These are phyloP conservation scores for Aspergillus brasiliensis DNA, from an alignment of 2,329 filamentous ascomycete genomes.

Conservation along the genomic window DNA sequence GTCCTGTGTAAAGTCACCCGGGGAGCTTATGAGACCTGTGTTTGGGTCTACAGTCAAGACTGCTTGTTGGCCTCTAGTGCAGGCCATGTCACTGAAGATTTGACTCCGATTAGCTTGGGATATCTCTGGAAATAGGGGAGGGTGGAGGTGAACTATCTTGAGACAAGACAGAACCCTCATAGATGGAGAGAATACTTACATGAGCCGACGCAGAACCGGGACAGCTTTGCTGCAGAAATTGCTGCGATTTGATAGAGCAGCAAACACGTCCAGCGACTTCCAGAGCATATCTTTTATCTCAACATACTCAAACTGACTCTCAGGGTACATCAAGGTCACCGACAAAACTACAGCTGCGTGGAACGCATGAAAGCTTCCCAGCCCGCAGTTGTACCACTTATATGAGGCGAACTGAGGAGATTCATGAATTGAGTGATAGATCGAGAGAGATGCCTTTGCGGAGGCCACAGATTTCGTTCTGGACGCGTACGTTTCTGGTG, in stretches of 20 bases:
- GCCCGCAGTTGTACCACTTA: constrained; percentile 43
- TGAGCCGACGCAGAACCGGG: constrained; percentile 36
- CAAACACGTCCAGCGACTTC: constrained; percentile 36
- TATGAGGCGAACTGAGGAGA: constrained; percentile 37
- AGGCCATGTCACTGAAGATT: constrained; percentile 26
- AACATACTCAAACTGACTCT: constrained; percentile 31
- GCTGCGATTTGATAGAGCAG: constrained; percentile 36
- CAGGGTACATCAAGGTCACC: constrained; percentile 31
- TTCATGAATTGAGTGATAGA: constrained; percentile 37
- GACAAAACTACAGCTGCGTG: constrained; percentile 41
- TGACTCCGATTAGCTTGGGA: neutral
- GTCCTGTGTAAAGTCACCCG: constrained; percentile 14
- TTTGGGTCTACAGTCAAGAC: constrained; percentile 9
- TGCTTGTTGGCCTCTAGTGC: constrained; percentile 19
- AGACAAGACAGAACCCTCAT: neutral
- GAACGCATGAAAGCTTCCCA: constrained; percentile 46
- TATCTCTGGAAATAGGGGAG: too few relatives aligned
- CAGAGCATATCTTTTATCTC: constrained; percentile 32
- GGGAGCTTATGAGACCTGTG: constrained; percentile 15
- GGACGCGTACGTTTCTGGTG: constrained; percentile 30
- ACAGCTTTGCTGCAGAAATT: constrained; percentile 41
- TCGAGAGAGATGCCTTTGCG: constrained; percentile 36
- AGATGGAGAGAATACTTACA: constrained; percentile 25
- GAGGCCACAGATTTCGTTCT: constrained; percentile 36
- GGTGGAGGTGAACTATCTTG: too few relatives aligned